A percentile compares a stretch with the other conserved stretches of the same genome.
phyloP scores from a whole-genome alignment of 2,329 filamentous ascomycete species.

The Lachnellula subtilissima region DNA sequence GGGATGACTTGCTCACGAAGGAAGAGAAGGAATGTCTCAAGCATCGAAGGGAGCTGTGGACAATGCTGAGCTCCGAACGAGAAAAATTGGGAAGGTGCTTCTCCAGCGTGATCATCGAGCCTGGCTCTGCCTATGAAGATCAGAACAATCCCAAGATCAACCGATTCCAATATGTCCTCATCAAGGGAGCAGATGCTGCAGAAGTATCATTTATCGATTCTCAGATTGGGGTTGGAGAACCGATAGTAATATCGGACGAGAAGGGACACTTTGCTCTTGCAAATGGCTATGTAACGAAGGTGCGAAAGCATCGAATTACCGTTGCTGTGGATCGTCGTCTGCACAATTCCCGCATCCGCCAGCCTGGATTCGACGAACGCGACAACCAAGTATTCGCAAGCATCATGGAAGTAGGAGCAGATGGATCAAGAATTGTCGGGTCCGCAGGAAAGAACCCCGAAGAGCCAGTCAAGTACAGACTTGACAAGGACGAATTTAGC shows the following conservation, averaged over 20 bases:
- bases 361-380: conserved; percentile 68
- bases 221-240: conserved; percentile 80
- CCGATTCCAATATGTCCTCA: conserved; percentile 78
- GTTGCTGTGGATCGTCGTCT: conserved; percentile 87
- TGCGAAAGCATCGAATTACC: conserved; percentile 70
- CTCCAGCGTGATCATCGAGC: conserved; percentile 76
- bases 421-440: conserved; percentile 48
- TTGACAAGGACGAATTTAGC: conserved; percentile 98
- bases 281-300: conserved; percentile 80
- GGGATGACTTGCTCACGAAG: conserved; percentile 88
- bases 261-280: conserved; percentile 91
- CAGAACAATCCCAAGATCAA: conserved; percentile 77
- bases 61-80: conserved; percentile 83
- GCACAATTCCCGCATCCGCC: conserved; percentile 75
- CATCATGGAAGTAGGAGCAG: conserved; percentile 76
- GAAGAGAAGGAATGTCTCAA: conserved; percentile 90
- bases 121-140: conserved; percentile 68
- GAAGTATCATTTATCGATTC: conserved; percentile 87
- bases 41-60: conserved; percentile 88
- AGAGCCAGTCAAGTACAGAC: conserved; percentile 64
- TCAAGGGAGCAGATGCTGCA: conserved; percentile 58
- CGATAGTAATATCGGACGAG: conserved; percentile 94
- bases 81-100: conserved; percentile 89
- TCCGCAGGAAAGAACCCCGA: conserved; percentile 48
- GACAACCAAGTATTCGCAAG: conserved; percentile 83